phyloP scores from a whole-genome alignment of 129 eudicot species.

The Ambrosia artemisiifolia region DNA sequence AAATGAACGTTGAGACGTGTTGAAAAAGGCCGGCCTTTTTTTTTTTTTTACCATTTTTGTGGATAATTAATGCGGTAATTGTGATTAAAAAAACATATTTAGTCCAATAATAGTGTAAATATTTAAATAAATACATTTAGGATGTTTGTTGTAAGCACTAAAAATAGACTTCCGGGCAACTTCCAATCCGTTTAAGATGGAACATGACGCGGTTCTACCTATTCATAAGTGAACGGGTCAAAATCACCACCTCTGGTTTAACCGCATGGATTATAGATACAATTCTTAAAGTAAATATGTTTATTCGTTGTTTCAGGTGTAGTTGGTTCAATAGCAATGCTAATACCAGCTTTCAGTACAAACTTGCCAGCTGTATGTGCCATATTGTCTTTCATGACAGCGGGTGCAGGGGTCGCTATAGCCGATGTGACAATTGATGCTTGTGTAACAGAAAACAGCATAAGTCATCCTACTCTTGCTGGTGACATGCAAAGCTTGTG shows the following conservation, averaged over 20 bases:
- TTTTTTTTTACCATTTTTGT: background rate
- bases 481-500: slow-evolving; percentile 94
- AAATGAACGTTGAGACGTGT: background rate
- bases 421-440: slow-evolving; percentile 97
- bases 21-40: background rate
- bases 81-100: background rate
- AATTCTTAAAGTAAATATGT: background rate
- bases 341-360: slow-evolving; percentile 48
- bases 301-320: slow-evolving; percentile 43
- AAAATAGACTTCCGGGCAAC: background rate
- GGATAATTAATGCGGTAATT: background rate
- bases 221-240: background rate
- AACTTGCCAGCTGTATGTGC: slow-evolving; percentile 61
- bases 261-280: background rate
- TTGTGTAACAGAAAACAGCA: slow-evolving; percentile 84
- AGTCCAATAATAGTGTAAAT: background rate
- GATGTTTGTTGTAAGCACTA: background rate
- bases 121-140: background rate
- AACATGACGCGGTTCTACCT: background rate
- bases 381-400: slow-evolving; percentile 59
- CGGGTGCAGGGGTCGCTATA: slow-evolving; percentile 83
- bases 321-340: slow-evolving; percentile 59
- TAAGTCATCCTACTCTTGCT: slow-evolving; percentile 77
- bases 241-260: background rate
- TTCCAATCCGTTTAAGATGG: slow-evolving; percentile 2